These are phyloP conservation scores for Chalciporus sphaerocephalus DNA, from an alignment of 768 basidiomycete species.

Conservation along the genomic window DNA sequence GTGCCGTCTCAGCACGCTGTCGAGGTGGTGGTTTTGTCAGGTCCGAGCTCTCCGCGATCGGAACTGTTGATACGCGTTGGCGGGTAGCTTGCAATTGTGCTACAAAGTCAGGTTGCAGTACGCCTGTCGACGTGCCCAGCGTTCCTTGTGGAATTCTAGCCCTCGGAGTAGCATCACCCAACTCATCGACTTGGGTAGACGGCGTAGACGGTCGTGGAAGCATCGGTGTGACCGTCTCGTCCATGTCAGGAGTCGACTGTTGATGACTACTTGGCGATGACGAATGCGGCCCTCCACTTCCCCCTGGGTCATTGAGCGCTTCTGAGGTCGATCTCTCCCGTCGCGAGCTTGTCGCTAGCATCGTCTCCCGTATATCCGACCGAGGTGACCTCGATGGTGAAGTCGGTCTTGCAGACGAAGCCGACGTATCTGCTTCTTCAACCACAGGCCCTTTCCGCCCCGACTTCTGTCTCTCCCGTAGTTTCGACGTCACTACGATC, in stretches of 20 bases:
- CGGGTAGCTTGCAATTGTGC: background rate
- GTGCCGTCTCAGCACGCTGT: slow-evolving; percentile 8
- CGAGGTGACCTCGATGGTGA: slow-evolving; percentile 18
- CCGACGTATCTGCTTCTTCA: background rate
- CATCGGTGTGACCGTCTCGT: background rate
- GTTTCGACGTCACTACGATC: slow-evolving; percentile 1
- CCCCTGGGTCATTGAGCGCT: slow-evolving; percentile 20
- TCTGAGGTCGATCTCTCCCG: slow-evolving; percentile 7
- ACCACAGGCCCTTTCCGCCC: slow-evolving; percentile 5
- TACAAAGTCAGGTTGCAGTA: background rate
- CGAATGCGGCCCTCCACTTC: slow-evolving; percentile 14
- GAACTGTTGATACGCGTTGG: background rate
- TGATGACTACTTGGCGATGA: slow-evolving; percentile 9
- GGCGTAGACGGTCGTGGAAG: background rate
- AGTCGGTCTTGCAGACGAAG: slow-evolving; percentile 1
- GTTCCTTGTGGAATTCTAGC: too few species aligned
- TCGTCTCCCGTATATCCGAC: slow-evolving; percentile 9
- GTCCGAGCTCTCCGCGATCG: slow-evolving; percentile 7
- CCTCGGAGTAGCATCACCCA: slow-evolving; percentile 16
- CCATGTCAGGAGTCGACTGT: background rate
- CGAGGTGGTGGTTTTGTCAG: background rate
- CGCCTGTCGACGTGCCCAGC: too few species aligned
- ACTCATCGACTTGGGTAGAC: slow-evolving; percentile 3
- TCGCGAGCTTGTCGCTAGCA: background rate
- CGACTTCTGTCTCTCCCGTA: slow-evolving; percentile 10